Evolutionary conservation across 2,329 filamentous ascomycete species (phyloP).

Genomic region (Claviceps sp.): DNA sequence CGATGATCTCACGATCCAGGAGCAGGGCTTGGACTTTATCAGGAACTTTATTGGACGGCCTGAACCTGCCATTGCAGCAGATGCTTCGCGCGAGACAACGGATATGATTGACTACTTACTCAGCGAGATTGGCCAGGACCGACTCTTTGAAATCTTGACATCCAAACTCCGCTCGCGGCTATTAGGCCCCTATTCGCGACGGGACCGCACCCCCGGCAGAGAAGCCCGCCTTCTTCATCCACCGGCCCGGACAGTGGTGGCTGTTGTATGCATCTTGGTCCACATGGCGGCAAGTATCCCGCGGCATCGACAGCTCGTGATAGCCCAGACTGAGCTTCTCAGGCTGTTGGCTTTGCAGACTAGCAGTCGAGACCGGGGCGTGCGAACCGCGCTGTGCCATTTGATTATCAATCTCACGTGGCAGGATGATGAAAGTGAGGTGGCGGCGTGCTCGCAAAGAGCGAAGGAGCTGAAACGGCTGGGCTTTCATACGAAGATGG

Average conservation of each 20-base stretch:
- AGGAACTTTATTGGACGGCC: constrained; percentile 70
- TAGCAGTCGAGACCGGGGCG: constrained; percentile 55
- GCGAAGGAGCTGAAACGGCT: constrained; percentile 55
- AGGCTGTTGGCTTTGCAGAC: constrained; percentile 61
- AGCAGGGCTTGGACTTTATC: constrained; percentile 80
- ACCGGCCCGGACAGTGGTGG: constrained; percentile 57
- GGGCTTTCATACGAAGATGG: constrained; percentile 56
- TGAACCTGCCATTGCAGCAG: constrained; percentile 33
- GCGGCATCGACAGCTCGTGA: constrained; percentile 62
- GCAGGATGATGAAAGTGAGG: constrained; percentile 61
- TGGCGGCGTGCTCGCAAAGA: constrained; percentile 49
- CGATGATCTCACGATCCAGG: constrained; percentile 76
- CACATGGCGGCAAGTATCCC: constrained; percentile 77
- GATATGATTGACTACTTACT: constrained; percentile 82
- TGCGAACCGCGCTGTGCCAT: constrained; percentile 71
- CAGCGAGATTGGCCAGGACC: constrained; percentile 57
- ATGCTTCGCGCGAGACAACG: constrained; percentile 36
- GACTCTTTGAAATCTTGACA: constrained; percentile 68
- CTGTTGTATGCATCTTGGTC: constrained; percentile 70
- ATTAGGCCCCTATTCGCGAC: constrained; percentile 38
- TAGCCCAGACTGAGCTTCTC: constrained; percentile 65
- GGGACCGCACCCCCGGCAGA: constrained; percentile 16
- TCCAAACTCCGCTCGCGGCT: constrained; percentile 58
- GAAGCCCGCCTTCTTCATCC: constrained; percentile 42
- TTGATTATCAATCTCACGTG: constrained; percentile 77